Evolutionary conservation across 2,329 filamentous ascomycete species (phyloP).

Genomic region (Volutella citrinella): DNA sequence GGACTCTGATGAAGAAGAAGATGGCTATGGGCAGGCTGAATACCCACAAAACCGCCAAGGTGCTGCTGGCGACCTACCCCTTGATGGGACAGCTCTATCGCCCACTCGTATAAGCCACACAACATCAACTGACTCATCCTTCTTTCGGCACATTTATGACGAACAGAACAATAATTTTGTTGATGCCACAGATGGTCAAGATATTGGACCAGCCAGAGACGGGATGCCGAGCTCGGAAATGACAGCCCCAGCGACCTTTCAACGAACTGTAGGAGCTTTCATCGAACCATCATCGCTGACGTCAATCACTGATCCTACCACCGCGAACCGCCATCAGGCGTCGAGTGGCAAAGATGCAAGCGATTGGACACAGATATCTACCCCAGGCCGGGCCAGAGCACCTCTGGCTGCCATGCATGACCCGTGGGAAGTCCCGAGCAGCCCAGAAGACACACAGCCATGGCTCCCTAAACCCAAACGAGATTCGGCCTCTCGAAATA

Average conservation of each 20-base stretch:
- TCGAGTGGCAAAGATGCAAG: conserved; percentile 12
- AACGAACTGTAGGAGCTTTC: conserved; percentile 24
- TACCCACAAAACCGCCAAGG: conserved; percentile 6
- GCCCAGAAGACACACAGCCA: too few species aligned
- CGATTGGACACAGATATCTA: conserved; percentile 33
- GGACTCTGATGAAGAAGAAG: conserved; percentile 39
- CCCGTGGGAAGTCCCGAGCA: conserved; percentile 45
- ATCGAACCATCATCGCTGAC: conserved; percentile 25
- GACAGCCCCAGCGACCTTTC: conserved; percentile 24
- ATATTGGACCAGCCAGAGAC: conserved; percentile 8
- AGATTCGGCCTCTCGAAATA: conserved; percentile 14
- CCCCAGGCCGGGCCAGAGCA: conserved; percentile 26
- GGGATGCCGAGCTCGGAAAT: conserved; percentile 21
- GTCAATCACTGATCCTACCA: conserved; percentile 27
- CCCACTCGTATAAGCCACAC: conserved; percentile 25
- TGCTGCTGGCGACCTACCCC: too few species aligned
- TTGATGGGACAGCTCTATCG: too few species aligned
- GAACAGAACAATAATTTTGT: conserved; percentile 38
- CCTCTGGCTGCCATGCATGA: conserved; percentile 26
- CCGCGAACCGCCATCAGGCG: conserved; percentile 9
- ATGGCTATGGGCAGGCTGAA: conserved; percentile 17
- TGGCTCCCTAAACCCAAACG: conserved; percentile 3
- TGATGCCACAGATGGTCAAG: conserved; percentile 12
- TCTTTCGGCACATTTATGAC: conserved; percentile 47
- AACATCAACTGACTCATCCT: conserved; percentile 45